Evolutionary conservation across 2,329 filamentous ascomycete genomes (phyloP).

Genomic region (Elsinoe fawcettii): DNA sequence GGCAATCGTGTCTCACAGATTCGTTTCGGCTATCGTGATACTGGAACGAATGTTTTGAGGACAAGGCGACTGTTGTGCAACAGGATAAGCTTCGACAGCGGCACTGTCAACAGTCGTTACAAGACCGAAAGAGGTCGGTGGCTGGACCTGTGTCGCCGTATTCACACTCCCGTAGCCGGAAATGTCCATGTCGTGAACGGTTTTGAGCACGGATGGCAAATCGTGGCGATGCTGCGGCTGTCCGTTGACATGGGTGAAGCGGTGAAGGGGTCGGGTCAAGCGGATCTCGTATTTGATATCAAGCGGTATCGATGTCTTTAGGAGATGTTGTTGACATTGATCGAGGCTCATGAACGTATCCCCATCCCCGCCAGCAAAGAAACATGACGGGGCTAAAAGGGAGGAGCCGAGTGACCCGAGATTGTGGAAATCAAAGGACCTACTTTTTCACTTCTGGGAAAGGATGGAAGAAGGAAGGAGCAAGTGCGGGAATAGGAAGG

Average conservation of each 20-base stretch:
- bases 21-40: neutral
- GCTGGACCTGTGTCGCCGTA: neutral
- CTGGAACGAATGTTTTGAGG: neutral
- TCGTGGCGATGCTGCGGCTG: neutral
- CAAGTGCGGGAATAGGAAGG: neutral
- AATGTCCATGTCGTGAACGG: neutral
- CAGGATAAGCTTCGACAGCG: neutral
- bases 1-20: neutral
- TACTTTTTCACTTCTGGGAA: neutral
- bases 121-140: neutral
- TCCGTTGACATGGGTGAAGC: neutral
- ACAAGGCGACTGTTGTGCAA: neutral
- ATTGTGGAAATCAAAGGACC: slow-evolving; percentile 1
- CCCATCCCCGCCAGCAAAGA: neutral
- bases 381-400: neutral
- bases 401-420: slow-evolving; percentile 4
- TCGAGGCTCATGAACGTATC: neutral
- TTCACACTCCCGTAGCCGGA: neutral
- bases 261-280: neutral
- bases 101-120: neutral
- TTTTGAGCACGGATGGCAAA: neutral
- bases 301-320: neutral
- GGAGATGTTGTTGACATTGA: neutral
- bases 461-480: neutral
- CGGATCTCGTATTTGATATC: neutral